Conservation (phyloP, 495 filamentous ascomycete species). For the Penicillium paxilli region DNA sequence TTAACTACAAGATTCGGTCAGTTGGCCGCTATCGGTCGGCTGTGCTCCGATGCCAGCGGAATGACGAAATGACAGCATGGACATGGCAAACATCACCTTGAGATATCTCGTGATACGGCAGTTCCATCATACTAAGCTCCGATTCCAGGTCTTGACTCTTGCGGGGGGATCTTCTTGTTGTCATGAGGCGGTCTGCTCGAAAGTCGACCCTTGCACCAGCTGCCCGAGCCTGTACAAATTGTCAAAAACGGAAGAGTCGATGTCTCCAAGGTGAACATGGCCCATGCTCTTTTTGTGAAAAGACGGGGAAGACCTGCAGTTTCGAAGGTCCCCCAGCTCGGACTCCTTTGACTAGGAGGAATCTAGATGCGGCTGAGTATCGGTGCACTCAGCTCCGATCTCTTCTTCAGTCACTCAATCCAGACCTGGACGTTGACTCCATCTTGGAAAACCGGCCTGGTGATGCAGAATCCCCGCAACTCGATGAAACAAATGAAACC, state of each 20-base stretch:
- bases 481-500: neutral
- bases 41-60: constrained; percentile 7
- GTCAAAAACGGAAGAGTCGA: constrained; percentile 10
- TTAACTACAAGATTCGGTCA: no score
- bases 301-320: constrained; percentile 16
- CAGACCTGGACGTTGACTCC: constrained; percentile 16
- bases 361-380: constrained; percentile 20
- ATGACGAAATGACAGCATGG: constrained; percentile 3
- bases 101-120: no score
- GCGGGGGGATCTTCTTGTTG: no score
- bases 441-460: constrained; percentile 4
- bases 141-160: no score
- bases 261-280: constrained; percentile 10
- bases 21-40: constrained; percentile 2
- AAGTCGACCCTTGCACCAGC: neutral
- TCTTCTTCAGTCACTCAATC: constrained; percentile 13
- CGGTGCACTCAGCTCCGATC: constrained; percentile 13
- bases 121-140: no score
- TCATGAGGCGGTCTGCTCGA: neutral
- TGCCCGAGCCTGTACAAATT: constrained; percentile 1
- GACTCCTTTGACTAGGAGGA: constrained; percentile 25
- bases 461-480: neutral
- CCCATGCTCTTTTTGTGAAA: constrained; percentile 23
- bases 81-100: no score
- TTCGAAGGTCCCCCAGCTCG: constrained; percentile 18